These are phyloP conservation scores for Pythium aphanidermatum DNA, from an alignment of 352 stramenopile genomes.

Conservation along the genomic window DNA sequence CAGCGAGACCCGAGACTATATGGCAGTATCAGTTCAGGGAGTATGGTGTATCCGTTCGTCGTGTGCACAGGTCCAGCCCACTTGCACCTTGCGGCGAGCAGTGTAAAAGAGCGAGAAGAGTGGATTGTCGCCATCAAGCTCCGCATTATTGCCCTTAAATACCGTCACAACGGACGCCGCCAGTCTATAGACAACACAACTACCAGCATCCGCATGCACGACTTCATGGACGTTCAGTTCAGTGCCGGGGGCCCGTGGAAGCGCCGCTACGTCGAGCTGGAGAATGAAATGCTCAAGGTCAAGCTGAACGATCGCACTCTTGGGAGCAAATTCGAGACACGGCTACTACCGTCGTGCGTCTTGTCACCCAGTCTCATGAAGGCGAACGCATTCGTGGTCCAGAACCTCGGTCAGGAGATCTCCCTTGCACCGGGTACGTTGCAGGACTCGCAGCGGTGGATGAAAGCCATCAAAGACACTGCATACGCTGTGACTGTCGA, in stretches of 20 bases:
- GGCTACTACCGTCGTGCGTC: slow-evolving; percentile 41
- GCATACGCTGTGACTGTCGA: slow-evolving; percentile 16
- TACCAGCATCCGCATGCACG: slow-evolving; percentile 30
- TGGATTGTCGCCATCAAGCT: slow-evolving; percentile 60
- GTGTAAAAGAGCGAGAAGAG: slow-evolving; percentile 39
- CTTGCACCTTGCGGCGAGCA: slow-evolving; percentile 38
- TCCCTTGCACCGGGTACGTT: slow-evolving; percentile 32
- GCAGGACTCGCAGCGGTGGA: slow-evolving; percentile 41
- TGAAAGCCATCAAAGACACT: slow-evolving; percentile 28
- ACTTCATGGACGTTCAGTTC: slow-evolving; percentile 54
- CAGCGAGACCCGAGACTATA: slow-evolving; percentile 14
- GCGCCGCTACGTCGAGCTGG: slow-evolving; percentile 48
- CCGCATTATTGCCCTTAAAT: slow-evolving; percentile 62
- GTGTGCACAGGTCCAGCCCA: slow-evolving; percentile 50
- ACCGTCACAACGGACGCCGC: slow-evolving; percentile 34
- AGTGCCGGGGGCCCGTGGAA: slow-evolving; percentile 48
- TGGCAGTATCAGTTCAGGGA: slow-evolving; percentile 14
- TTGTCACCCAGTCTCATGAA: slow-evolving; percentile 35
- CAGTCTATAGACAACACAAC: slow-evolving; percentile 4
- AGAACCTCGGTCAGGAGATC: slow-evolving; percentile 45
- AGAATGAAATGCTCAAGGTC: slow-evolving; percentile 60
- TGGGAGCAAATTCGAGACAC: slow-evolving; percentile 44
- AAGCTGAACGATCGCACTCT: slow-evolving; percentile 55
- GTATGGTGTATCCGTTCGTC: slow-evolving; percentile 41
- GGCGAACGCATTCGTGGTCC: slow-evolving; percentile 47